Conservation (phyloP, 2,329 filamentous ascomycete genomes). For the Aschersonia sp. region DNA sequence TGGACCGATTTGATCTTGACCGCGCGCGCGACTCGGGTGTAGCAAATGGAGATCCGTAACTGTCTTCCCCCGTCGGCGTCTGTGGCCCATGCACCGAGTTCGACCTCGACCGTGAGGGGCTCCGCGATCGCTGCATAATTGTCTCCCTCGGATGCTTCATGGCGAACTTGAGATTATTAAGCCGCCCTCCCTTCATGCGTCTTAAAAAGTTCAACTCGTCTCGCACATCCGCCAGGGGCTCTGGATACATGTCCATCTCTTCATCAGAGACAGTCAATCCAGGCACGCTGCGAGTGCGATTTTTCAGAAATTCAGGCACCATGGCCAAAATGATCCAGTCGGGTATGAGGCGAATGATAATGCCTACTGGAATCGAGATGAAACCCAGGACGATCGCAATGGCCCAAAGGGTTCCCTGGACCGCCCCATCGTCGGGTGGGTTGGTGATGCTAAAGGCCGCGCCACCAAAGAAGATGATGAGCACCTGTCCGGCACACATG, state of each 20-base stretch:
- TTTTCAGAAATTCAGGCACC: constrained; percentile 38
- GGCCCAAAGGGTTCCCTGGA: constrained; percentile 51
- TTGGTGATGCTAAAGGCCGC: constrained; percentile 59
- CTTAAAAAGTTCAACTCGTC: constrained; percentile 72
- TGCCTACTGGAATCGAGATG: constrained; percentile 72
- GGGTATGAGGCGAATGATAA: constrained; percentile 69
- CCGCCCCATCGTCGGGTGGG: constrained; percentile 36
- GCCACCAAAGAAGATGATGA: constrained; percentile 82
- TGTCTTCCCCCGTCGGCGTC: constrained; percentile 47
- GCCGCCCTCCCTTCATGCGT: constrained; percentile 63
- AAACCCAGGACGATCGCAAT: constrained; percentile 73
- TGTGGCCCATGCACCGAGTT: constrained; percentile 46
- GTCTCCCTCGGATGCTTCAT: constrained; percentile 62
- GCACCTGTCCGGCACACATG: constrained; percentile 78
- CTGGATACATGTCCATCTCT: constrained; percentile 54
- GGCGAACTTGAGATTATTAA: constrained; percentile 69
- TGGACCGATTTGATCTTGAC: constrained; percentile 50
- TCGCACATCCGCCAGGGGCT: constrained; percentile 58
- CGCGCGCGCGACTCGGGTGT: constrained; percentile 48
- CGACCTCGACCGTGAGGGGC: constrained; percentile 48
- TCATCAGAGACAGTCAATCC: constrained; percentile 50
- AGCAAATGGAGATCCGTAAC: constrained; percentile 30
- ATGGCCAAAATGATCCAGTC: constrained; percentile 47
- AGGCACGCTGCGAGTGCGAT: constrained; percentile 29
- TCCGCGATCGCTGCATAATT: constrained; percentile 45